Percentiles rank a stretch among this genome's conserved stretches.
Conservation (phyloP, 352 stramenopile species). For the Globisporangium orthogonon region DNA sequence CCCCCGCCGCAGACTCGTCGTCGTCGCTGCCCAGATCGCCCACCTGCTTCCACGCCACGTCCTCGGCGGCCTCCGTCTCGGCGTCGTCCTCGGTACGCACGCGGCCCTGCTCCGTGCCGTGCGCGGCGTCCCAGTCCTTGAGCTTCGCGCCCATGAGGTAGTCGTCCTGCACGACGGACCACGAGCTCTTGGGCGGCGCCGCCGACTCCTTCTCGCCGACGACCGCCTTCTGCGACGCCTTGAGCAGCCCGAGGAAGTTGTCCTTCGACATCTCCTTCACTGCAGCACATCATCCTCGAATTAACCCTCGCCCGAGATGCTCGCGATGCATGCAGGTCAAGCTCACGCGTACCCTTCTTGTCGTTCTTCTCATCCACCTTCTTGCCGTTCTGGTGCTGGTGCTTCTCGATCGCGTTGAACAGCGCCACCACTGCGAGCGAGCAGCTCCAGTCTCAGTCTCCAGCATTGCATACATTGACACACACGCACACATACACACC, state of each 20-base stretch:
- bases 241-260: slow-evolving; percentile 73
- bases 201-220: slow-evolving; percentile 8
- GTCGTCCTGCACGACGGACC: slow-evolving; percentile 81
- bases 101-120: slow-evolving; percentile 40
- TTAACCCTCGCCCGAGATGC: too few relatives aligned
- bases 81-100: slow-evolving; percentile 39
- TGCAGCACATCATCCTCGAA: slow-evolving; percentile 2
- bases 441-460: not conserved
- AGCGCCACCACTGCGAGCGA: slow-evolving; percentile 56
- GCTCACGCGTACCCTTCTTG: slow-evolving; percentile 40
- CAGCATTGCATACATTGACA: not conserved
- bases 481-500: slow-evolving; percentile 18
- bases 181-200: slow-evolving; percentile 24
- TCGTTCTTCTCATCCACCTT: slow-evolving; percentile 54
- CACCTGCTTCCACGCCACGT: slow-evolving; percentile 62
- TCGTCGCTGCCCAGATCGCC: slow-evolving; percentile 44
- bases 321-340: too few relatives aligned
- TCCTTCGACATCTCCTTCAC: slow-evolving; percentile 85
- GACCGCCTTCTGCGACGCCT: slow-evolving; percentile 42
- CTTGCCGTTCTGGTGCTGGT: slow-evolving; percentile 66
- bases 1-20: slow-evolving; percentile 12
- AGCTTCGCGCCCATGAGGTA: slow-evolving; percentile 86
- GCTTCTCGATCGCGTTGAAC: slow-evolving; percentile 85
- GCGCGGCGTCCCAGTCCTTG: slow-evolving; percentile 73
- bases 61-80: slow-evolving; percentile 54